Evolutionary conservation across 2,329 filamentous ascomycete genomes (phyloP), one percentile per base, ranked within the genome.

Genomic region (Cladophialophora exuberans): DNA sequence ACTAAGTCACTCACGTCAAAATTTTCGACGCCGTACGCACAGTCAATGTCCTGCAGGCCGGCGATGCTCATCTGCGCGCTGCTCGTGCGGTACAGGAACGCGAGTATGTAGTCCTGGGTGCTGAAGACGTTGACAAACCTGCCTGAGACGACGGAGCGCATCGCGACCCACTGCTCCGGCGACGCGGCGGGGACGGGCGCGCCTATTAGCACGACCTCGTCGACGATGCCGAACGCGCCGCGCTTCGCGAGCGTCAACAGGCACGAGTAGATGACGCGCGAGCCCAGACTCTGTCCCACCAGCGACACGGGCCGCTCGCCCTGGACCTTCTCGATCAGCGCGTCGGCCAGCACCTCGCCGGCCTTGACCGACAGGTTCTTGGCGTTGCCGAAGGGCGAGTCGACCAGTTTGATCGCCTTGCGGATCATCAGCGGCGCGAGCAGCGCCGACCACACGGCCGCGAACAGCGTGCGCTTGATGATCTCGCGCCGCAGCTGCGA

Each of bases 71-170:
- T 79, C 59, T 89, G 84, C 28, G 91, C 81, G 52, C 83, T 88
- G 26, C 86, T 88, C 3, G 87, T 85, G 35, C 90, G 83, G 70
- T 94, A 93, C n/a, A 93, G 73, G 66, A 93, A 91, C 1, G 82
- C 89, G 1, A 94, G 80, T 36, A 94, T 83, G 68, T 89, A 89
- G 70, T 94, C 89, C 60, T 90, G 89, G 47, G 84, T 83, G 9
- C 86, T 89, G 72, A 87, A 94, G 10, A 90, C 88, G 63, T 93
- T 94, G 63, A 92, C 86, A 5, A 94, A 78, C 54, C 85, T 80
- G 2, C 89, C 89, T 0, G 85, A 80, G 0, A 91, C 88, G 0
- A 91, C 87, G 22, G 79, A 80, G 20, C 88, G 81, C 63, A 92
- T 82, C 31, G 81, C 77, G 23, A 84, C 78, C 89, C 89, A 94